phyloP scores from a whole-genome alignment of 306 rosid species.

The Dalbergia oliveri region DNA sequence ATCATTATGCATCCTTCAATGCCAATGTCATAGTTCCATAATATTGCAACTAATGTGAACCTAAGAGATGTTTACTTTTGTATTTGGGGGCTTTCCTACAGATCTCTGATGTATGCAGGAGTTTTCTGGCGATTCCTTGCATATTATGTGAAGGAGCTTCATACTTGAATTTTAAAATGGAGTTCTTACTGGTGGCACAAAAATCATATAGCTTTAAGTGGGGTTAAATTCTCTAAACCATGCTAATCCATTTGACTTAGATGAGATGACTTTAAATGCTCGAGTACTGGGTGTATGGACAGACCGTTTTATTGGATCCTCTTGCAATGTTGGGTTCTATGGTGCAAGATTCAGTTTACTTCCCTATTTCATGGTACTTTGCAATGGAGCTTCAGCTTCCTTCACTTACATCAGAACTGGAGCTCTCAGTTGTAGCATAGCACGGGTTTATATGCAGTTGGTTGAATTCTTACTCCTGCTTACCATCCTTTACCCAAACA shows the following conservation, averaged over 20 bases:
- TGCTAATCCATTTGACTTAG: conserved; percentile 52
- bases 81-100: conserved; percentile 79
- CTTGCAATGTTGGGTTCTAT: conserved; percentile 56
- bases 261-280: conserved; percentile 54
- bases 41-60: conserved; percentile 64
- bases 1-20: conserved; percentile 58
- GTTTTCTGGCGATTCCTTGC: conserved; percentile 58
- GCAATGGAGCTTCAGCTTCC: conserved; percentile 58
- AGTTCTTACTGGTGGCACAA: conserved; percentile 58
- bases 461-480: conserved; percentile 61
- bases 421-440: conserved; percentile 60
- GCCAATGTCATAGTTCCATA: conserved; percentile 59
- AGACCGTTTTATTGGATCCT: conserved; percentile 51
- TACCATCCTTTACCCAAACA: conserved; percentile 49
- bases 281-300: conserved; percentile 53
- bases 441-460: conserved; percentile 58
- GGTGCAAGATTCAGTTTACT: conserved; percentile 56
- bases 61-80: conserved; percentile 71
- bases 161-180: conserved; percentile 54
- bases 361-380: conserved; percentile 55
- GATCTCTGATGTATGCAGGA: conserved; percentile 56
- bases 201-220: conserved; percentile 53
- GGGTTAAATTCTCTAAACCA: conserved; percentile 57
- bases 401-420: conserved; percentile 56
- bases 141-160: conserved; percentile 57